Conservation (phyloP, 1,139 yeast genomes). For the Pichia sorboxylosa region DNA sequence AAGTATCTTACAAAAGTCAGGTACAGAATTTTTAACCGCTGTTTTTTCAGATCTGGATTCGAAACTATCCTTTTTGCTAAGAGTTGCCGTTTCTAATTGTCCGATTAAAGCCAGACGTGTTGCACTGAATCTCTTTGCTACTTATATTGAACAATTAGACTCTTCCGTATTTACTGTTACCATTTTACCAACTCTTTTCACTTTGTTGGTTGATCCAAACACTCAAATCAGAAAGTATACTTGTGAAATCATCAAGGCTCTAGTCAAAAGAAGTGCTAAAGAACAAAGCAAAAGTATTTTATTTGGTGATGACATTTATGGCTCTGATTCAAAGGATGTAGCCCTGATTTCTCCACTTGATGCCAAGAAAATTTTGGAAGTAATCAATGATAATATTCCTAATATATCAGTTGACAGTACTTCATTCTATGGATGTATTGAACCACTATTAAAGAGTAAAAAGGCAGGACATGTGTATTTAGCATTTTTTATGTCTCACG, state of each 20-base stretch:
- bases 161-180: conserved; percentile 23
- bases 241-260: conserved; percentile 22
- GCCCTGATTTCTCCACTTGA: conserved; percentile 58
- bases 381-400: conserved; percentile 28
- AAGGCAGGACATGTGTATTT: conserved; percentile 33
- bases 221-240: conserved; percentile 29
- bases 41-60: conserved; percentile 22
- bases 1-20: conserved; percentile 24
- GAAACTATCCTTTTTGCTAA: conserved; percentile 40
- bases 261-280: conserved; percentile 19
- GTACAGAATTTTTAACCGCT: conserved; percentile 24
- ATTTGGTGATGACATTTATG: conserved; percentile 34
- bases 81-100: conserved; percentile 42
- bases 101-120: conserved; percentile 45
- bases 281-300: conserved; percentile 30
- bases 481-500: conserved; percentile 42
- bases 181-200: conserved; percentile 31
- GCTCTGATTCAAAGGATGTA: conserved; percentile 29
- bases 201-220: conserved; percentile 29
- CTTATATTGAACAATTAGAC: conserved; percentile 25
- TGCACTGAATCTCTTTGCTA: conserved; percentile 32
- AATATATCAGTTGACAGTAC: conserved; percentile 36
- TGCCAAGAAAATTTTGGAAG: conserved; percentile 35
- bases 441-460: conserved; percentile 27
- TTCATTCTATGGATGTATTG: conserved; percentile 26